Evolutionary conservation across 108 stramenopile species (phyloP).

Genomic region (Chaetoceros muelleri): DNA sequence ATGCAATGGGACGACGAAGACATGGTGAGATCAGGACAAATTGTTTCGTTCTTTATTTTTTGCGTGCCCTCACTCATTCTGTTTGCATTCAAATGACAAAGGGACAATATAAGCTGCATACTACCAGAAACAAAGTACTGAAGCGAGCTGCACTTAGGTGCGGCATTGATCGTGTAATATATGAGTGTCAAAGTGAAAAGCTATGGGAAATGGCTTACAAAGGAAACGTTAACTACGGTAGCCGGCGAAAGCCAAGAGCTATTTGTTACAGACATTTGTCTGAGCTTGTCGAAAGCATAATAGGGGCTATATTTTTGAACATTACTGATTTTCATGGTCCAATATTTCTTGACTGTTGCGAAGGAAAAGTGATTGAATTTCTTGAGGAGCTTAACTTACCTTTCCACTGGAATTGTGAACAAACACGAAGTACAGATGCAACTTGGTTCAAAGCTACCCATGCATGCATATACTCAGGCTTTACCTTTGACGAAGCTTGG

Average conservation of each 20-base stretch:
- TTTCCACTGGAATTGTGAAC: slow-evolving; percentile 1
- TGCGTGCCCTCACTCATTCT: background rate
- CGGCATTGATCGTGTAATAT: slow-evolving; percentile 25
- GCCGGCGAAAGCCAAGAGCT: too few species aligned
- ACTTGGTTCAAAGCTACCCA: slow-evolving; percentile 12
- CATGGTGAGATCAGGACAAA: background rate
- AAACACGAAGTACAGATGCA: background rate
- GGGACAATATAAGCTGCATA: too few species aligned
- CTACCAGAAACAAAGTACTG: slow-evolving; percentile 22
- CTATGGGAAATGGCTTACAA: too few species aligned
- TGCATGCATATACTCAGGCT: slow-evolving; percentile 19
- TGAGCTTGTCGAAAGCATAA: too few species aligned
- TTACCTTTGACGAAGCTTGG: slow-evolving; percentile 20
- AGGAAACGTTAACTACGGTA: too few species aligned
- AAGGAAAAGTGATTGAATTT: slow-evolving; percentile 16
- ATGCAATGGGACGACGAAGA: slow-evolving; percentile 8
- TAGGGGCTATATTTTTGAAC: too few species aligned
- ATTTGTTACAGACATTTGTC: too few species aligned
- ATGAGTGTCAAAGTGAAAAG: too few species aligned
- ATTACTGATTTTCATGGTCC: too few species aligned
- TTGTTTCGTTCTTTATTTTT: background rate
- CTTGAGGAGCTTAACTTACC: slow-evolving; percentile 24
- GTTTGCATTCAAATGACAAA: too few species aligned
- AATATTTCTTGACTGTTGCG: too few species aligned
- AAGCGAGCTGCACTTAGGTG: slow-evolving; percentile 18